Base-by-base conservation (phyloP, 768 basidiomycete species). In the Kwoniella dendrophila region DNA sequence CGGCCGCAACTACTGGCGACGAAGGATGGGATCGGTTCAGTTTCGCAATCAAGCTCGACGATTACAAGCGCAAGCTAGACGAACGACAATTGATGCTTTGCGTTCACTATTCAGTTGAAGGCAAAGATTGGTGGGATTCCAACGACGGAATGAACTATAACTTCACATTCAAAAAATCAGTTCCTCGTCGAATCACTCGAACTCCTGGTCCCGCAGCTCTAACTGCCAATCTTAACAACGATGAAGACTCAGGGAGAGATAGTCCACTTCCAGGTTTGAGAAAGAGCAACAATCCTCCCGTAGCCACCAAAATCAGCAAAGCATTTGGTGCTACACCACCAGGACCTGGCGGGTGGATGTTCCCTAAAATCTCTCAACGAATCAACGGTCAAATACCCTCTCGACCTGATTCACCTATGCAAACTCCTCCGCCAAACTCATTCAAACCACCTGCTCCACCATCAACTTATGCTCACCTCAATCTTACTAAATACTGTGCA, bases 21-120 rank as follows among this genome's bases (percentile, higher is more conserved):
- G 73, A 77, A 62, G 78, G 78, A n/a, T 79, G 78, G 78, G 78
- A 79, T 59, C 61, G 78, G 27, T 79, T 79, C 70, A 67, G 62
- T 44, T 79, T 79, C 60, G 57, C 67, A 16, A 73, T 79, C 74
- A 79, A 79, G 48, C 78, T 79, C 34, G 78, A 79, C 32, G 78
- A 79, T 49, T 74, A 73, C 63, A 68, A 70, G 44, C 74, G 76
- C 27, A 75, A 73, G 51, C 62, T 79, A 18, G 76, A 79, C 12
- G 78, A 79, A 43, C 67, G 73, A 7, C 72, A 76, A 56, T 49
- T 79, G 3, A 56, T 79, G 32, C 64, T 79, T 50, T 79, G 78
- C 55, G 64, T 76, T 41, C 70, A 76, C 12, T 79, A 72, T 62
- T 77, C 78, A 8, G 63, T 79, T 33, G 72, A 76, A 11, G 76